Conservation (phyloP, 352 stramenopile genomes). For the Pythium dissotocum region DNA sequence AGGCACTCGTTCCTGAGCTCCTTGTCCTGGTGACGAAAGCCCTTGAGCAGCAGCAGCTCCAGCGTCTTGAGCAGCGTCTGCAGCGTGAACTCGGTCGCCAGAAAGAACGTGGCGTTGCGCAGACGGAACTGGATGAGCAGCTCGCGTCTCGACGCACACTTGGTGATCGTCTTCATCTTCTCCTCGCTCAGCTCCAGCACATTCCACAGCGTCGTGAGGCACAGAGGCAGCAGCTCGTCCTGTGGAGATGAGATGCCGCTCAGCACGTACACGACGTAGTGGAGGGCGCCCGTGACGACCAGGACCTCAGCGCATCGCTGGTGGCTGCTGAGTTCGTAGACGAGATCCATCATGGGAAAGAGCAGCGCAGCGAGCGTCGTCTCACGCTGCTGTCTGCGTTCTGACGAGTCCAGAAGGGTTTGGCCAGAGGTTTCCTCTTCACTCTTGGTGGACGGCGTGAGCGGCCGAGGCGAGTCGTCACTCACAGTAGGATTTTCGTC, state of each 20-base stretch:
- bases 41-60: constrained; percentile 53
- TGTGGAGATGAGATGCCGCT: constrained; percentile 49
- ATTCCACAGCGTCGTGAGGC: constrained; percentile 76
- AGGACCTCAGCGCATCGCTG: constrained; percentile 69
- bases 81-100: constrained; percentile 61
- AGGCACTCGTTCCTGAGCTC: constrained; percentile 77
- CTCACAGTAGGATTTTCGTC: neutral
- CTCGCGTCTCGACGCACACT: constrained; percentile 52
- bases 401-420: neutral
- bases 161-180: constrained; percentile 42
- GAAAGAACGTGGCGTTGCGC: constrained; percentile 62
- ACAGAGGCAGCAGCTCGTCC: constrained; percentile 72
- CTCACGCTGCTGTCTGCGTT: neutral
- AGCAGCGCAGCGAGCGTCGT: constrained; percentile 32
- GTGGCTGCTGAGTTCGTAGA: constrained; percentile 67
- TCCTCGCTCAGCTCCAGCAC: constrained; percentile 66
- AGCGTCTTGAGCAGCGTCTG: constrained; percentile 57
- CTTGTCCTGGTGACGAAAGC: constrained; percentile 77
- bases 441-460: constrained; percentile 23
- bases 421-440: neutral
- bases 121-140: constrained; percentile 61
- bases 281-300: constrained; percentile 58
- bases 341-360: constrained; percentile 62
- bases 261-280: constrained; percentile 71
- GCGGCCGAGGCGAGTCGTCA: constrained; percentile 6